Evolutionary conservation across 2,329 filamentous ascomycete genomes (phyloP), one percentile per base, ranked within the genome.

Genomic region (Alternaria novae-zelandiae): DNA sequence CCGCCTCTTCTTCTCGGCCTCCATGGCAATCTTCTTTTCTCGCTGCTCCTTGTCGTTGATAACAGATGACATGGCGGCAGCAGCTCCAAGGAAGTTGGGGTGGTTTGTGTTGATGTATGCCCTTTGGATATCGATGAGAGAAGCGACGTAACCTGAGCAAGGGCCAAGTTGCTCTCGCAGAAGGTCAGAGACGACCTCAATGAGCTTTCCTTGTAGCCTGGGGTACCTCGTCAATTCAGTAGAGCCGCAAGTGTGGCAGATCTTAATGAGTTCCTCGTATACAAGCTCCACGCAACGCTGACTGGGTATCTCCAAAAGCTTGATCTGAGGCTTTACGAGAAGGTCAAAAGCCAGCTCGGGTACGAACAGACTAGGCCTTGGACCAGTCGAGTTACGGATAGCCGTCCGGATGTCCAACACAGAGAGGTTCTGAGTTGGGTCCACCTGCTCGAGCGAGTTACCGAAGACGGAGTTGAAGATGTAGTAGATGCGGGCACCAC

Each of bases 81-180:
- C 95, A 15, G 96, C 96, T 47, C 96, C 96, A 15, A 98, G 88
- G 84, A 99, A 99, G 81, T 99, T 99, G 53, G 96, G 96, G 79
- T 99, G 96, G 77, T 99, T 99, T 45, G 96, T 99, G 84, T 99
- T 99, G 83, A 99, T 98, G 82, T 99, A 99, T 20, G 96, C 96
- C 70, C 96, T 89, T 82, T 99, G 96, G 64, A 99, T 99, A 25
- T 96, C 91, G 70, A 99, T 99, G 66, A 99, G 86, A 44, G 95
- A 98, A 80, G 97, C 96, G 46, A 99, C 96, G 71, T 99, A 99
- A 56, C 83, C 87, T 3, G 95, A 97, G 60, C 92, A 90, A 11
- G 96, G 96, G 2, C 96, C 96, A 6, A 99, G 86, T 64, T 95
- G 89, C 82, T 99, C 96, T 58, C 96, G 90, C 55, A 99, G 86